phyloP scores from a whole-genome alignment of 345 rosid species.

The Corchorus capsularis region DNA sequence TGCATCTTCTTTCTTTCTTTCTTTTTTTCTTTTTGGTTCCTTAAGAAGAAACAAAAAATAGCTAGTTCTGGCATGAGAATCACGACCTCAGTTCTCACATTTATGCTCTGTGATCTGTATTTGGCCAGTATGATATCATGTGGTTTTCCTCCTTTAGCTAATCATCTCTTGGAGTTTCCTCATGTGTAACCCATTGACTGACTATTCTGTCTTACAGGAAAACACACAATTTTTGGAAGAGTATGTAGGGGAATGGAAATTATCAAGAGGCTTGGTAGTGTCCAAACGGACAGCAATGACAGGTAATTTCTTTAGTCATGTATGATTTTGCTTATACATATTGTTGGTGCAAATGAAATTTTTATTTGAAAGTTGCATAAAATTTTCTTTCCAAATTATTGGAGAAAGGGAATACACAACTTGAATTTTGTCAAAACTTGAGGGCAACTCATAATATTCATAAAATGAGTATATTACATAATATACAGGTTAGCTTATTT shows the following conservation, averaged over 20 bases:
- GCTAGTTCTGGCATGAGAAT: neutral
- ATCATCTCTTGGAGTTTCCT: neutral
- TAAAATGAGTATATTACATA: too few relatives aligned
- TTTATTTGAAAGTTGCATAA: too few relatives aligned
- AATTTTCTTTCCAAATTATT: too few relatives aligned
- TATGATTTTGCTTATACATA: neutral
- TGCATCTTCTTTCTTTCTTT: neutral
- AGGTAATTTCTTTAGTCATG: constrained; percentile 43
- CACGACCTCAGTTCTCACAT: neutral
- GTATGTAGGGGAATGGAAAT: constrained; percentile 92
- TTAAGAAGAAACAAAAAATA: neutral
- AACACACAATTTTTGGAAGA: constrained; percentile 80
- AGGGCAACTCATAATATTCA: neutral
- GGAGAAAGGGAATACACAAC: neutral
- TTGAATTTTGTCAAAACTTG: neutral
- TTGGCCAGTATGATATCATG: neutral
- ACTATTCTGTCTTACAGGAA: neutral
- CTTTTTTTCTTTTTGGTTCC: neutral
- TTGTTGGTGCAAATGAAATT: neutral
- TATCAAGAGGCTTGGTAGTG: constrained; percentile 90
- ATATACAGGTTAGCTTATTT: neutral
- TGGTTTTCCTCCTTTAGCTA: neutral
- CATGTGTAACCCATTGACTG: neutral
- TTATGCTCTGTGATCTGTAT: neutral
- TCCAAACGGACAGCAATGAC: constrained; percentile 94